Percentiles rank a stretch among this genome's conserved stretches.
These are phyloP conservation scores for Eustoma russellianum DNA, from an alignment of 257 asterid genomes.

Conservation along the genomic window DNA sequence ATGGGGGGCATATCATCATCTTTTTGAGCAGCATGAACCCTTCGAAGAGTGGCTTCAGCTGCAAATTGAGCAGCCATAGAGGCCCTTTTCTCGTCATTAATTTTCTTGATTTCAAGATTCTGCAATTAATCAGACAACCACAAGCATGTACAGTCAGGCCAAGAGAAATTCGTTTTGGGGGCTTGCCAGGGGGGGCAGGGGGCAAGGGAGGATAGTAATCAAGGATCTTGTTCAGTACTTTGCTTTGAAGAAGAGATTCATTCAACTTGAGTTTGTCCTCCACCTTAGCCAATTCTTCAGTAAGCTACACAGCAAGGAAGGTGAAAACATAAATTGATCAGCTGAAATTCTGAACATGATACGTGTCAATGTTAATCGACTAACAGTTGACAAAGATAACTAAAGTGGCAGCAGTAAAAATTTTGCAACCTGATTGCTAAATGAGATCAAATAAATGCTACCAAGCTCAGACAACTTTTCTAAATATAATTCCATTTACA, in stretches of 20 bases:
- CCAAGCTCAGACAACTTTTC: background rate
- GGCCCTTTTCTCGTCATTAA: conserved; percentile 93
- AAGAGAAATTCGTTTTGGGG: too few relatives aligned
- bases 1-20: conserved; percentile 99
- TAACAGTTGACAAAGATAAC: background rate
- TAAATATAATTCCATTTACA: too few relatives aligned
- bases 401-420: too few relatives aligned
- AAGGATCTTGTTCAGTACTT: conserved; percentile 36
- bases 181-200: too few relatives aligned
- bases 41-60: conserved; percentile 96
- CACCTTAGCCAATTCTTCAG: conserved; percentile 72
- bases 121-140: conserved; percentile 16
- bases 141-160: conserved; percentile 7
- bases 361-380: background rate
- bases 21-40: conserved; percentile 95
- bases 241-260: conserved; percentile 84
- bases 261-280: conserved; percentile 86
- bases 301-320: conserved; percentile 39
- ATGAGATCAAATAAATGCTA: background rate
- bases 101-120: conserved; percentile 97
- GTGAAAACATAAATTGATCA: background rate
- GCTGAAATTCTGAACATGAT: background rate
- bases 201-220: background rate
- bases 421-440: background rate
- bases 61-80: conserved; percentile 99